Evolutionary conservation across 768 basidiomycete species (phyloP), one percentile per base, ranked within the genome.

Genomic region (Boletus reticuloceps): DNA sequence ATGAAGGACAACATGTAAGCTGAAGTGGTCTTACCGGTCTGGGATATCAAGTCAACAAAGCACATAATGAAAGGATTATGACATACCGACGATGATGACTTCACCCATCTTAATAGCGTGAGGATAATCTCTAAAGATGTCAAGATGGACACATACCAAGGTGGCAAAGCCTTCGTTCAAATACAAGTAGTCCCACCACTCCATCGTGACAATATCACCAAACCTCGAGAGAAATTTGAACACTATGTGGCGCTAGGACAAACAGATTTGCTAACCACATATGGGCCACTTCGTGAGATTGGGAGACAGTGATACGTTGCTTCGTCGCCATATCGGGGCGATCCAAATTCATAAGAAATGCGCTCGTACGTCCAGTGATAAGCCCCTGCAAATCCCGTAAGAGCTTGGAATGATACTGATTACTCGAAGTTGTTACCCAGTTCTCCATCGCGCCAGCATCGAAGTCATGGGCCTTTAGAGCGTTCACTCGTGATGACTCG

Each of bases 371-470:
- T 19, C 94, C 95, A 14, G 89, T 95, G 67, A 97, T 97, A 53
- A 96, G 75, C 27, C 91, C 92, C 82, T 81, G 57, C 10, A n/a
- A 31, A 40, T n/a, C 12, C 2, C 5, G 22, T 58, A 25, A 69
- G 45, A 48, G 13, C 43, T 39, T 11, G 25, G n/a, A 40, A 42
- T 48, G 17, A 47, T 25, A 25, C 11, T 4, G 4, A 58, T 4
- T 29, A 4, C 40, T 42, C 5, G 34, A 45, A 5, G 16, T 41
- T 19, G 39, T 49, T 64, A 79, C 82, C 90, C 90, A 94, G 69
- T 94, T 94, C 72, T 97, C 95, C 94, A 95, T 94, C 6, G 89
- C 88, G 55, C 86, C 91, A 32, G 88, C 86, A 65, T 96, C 94
- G 62, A 97, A 97, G 68, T 97, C 94, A 50, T 81, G 82, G 5